phyloP scores from a whole-genome alignment of 257 asterid genomes.

The Fraxinus quadrangulata region DNA sequence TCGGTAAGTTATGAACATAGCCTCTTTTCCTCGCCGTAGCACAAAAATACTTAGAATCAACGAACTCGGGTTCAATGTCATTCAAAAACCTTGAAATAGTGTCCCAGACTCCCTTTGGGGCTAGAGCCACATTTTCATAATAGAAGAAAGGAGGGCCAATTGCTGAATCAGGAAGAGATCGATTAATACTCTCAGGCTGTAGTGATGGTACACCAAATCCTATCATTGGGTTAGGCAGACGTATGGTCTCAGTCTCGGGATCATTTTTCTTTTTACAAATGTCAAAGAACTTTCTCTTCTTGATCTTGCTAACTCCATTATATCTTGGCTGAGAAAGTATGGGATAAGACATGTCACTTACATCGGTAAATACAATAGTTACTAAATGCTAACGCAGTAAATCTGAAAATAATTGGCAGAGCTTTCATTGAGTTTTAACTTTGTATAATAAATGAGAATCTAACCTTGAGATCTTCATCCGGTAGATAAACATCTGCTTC shows the following conservation, averaged over 20 bases:
- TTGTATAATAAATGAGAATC: slow-evolving; percentile 13
- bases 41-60: slow-evolving; percentile 56
- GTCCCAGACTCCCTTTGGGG: slow-evolving; percentile 79
- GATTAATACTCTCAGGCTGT: slow-evolving; percentile 28
- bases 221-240: slow-evolving; percentile 71
- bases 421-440: slow-evolving; percentile 1
- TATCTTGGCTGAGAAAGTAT: slow-evolving; percentile 39
- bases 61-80: slow-evolving; percentile 61
- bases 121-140: slow-evolving; percentile 64
- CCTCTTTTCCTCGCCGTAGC: slow-evolving; percentile 67
- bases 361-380: not conserved
- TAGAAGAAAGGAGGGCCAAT: slow-evolving; percentile 59
- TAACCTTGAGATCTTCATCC: slow-evolving; percentile 59
- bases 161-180: slow-evolving; percentile 43
- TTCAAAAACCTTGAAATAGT: slow-evolving; percentile 48
- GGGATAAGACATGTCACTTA: slow-evolving; percentile 4
- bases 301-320: slow-evolving; percentile 34
- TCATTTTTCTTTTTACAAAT: slow-evolving; percentile 26
- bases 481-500: slow-evolving; percentile 55
- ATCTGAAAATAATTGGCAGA: not conserved
- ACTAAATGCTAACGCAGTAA: slow-evolving; percentile 8
- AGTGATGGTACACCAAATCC: slow-evolving; percentile 57
- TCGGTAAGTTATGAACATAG: slow-evolving; percentile 60
- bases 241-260: slow-evolving; percentile 37
- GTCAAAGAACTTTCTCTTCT: slow-evolving; percentile 46